Conservation (phyloP, 164 flowering plant species). For the Dillenia turbinata region DNA sequence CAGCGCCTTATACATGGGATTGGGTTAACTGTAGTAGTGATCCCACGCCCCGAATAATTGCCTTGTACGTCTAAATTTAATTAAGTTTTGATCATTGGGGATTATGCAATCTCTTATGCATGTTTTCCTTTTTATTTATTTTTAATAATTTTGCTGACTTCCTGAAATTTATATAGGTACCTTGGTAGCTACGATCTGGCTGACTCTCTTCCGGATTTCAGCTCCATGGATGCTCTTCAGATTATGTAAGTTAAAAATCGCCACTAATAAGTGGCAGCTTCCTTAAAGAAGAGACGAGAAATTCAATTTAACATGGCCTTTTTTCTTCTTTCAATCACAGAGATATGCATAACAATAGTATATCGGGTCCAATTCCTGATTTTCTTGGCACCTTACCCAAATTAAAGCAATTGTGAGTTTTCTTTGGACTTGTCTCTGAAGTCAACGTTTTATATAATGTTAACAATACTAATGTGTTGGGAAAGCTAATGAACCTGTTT, state of each 20-base stretch:
- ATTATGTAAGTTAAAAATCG: conserved; percentile 26
- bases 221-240: conserved; percentile 38
- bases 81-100: neutral
- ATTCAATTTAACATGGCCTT: neutral
- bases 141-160: no score
- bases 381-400: conserved; percentile 25
- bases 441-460: no score
- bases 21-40: conserved; percentile 33
- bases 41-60: conserved; percentile 26
- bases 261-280: no score
- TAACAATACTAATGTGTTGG: no score
- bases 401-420: conserved; percentile 25
- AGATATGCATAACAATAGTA: conserved; percentile 26
- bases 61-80: conserved; percentile 17
- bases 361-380: conserved; percentile 20
- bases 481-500: no score
- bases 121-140: no score
- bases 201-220: conserved; percentile 42
- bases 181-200: conserved; percentile 25
- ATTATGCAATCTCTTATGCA: no score
- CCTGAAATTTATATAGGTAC: conserved; percentile 13
- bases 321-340: conserved; percentile 10
- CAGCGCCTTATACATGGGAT: conserved; percentile 30
- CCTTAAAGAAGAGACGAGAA: neutral
- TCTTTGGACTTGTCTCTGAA: neutral